A percentile compares a stretch with the other conserved stretches of the same genome.
Conservation (phyloP, 495 filamentous ascomycete species). For the Neurospora terricola region DNA sequence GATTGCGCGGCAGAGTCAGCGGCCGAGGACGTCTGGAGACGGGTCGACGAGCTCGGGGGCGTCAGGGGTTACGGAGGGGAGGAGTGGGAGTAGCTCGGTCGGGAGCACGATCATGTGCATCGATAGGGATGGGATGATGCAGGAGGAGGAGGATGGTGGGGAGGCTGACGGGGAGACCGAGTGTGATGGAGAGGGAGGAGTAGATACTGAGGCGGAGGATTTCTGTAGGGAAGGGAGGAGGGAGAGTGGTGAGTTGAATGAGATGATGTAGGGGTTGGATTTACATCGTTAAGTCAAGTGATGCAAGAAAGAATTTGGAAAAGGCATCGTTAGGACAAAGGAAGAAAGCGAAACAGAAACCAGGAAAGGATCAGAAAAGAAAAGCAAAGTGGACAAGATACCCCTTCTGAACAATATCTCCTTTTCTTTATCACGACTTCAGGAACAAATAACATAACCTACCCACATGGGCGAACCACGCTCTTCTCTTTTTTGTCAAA, state of each 20-base stretch:
- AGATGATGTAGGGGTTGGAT: not conserved
- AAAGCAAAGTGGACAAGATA: not conserved
- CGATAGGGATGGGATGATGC: not conserved
- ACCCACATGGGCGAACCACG: not conserved
- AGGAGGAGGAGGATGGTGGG: not conserved
- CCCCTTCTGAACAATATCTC: not conserved
- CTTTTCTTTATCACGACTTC: not conserved
- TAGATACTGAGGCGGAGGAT: not conserved
- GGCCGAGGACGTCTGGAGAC: conserved; percentile 19
- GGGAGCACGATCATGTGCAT: not conserved
- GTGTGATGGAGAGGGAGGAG: not conserved
- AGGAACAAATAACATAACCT: not conserved
- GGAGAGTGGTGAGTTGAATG: not conserved
- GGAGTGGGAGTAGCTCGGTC: not conserved
- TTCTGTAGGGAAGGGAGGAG: not conserved
- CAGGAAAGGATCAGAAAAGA: not conserved
- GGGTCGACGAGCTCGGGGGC: conserved; percentile 9
- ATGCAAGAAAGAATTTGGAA: not conserved
- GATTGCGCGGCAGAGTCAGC: not conserved
- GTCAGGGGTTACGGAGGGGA: conserved; percentile 1
- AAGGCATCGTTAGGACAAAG: not conserved
- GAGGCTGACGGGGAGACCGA: not conserved
- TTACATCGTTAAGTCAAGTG: not conserved
- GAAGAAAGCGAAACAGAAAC: not conserved
- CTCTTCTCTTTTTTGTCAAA: not conserved